Evolutionary conservation across 805 yeast genomes (phyloP).

Genomic region (Spathaspora sp.): DNA sequence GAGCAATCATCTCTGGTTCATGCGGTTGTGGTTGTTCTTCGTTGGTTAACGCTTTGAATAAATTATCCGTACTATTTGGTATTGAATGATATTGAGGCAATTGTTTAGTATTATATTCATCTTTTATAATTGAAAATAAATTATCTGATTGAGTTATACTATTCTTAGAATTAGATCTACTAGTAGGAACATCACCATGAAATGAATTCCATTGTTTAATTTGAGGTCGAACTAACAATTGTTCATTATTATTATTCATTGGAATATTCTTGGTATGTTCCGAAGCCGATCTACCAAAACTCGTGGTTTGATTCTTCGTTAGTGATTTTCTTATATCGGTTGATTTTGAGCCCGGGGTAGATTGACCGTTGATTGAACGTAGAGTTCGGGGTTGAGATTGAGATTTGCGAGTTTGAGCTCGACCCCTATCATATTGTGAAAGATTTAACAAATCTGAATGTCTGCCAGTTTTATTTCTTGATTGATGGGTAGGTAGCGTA

Average conservation of each 20-base stretch:
- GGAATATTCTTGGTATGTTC: not conserved
- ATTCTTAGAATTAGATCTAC: too few relatives aligned
- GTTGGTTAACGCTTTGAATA: constrained; percentile 10
- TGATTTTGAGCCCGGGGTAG: not conserved
- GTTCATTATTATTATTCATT: not conserved
- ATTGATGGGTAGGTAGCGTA: not conserved
- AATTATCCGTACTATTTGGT: constrained; percentile 20
- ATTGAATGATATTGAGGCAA: constrained; percentile 2
- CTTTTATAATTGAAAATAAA: constrained; percentile 17
- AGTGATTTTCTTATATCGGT: not conserved
- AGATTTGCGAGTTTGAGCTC: not conserved
- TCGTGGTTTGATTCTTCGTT: not conserved
- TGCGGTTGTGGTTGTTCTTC: not conserved
- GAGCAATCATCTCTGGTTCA: not conserved
- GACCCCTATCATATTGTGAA: not conserved
- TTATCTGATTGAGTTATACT: not conserved
- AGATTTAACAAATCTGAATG: not conserved
- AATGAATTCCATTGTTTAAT: not conserved
- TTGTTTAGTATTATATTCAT: constrained; percentile 20
- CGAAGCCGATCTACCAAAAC: not conserved
- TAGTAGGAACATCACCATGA: not conserved
- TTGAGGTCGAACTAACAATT: not conserved
- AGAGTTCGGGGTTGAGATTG: not conserved
- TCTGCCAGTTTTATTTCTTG: not conserved
- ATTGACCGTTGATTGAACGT: not conserved